These are phyloP conservation scores for Phalaenopsis equestris DNA, from an alignment of 106 monocot species.

Conservation along the genomic window DNA sequence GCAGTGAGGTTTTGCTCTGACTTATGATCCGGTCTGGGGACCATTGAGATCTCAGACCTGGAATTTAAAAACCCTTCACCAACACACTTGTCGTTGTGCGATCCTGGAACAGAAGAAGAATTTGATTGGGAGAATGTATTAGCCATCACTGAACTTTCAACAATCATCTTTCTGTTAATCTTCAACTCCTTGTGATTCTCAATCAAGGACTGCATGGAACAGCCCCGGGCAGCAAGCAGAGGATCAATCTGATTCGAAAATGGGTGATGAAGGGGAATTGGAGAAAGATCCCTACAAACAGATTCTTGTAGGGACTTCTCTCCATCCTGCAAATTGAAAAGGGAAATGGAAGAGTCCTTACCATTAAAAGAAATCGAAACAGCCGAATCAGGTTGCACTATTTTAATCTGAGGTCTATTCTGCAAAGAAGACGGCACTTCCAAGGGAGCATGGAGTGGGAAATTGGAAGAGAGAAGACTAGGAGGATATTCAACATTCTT, in stretches of 20 bases:
- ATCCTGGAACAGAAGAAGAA: conserved; percentile 8
- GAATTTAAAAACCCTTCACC: conserved; percentile 2
- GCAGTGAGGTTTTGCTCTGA: background rate
- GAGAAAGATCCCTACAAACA: conserved; percentile 12
- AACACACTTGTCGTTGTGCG: conserved; percentile 10
- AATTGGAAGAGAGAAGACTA: background rate
- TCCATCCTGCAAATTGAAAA: conserved; percentile 23
- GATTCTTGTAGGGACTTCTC: conserved; percentile 9
- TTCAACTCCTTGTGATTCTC: conserved; percentile 18
- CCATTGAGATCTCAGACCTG: conserved; percentile 1
- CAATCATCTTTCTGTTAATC: conserved; percentile 1
- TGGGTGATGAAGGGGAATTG: conserved; percentile 10
- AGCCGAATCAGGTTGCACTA: conserved; percentile 16
- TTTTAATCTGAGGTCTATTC: conserved; percentile 5
- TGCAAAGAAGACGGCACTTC: conserved; percentile 12
- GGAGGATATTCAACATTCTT: conserved; percentile 7
- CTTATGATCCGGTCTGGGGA: background rate
- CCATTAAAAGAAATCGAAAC: conserved; percentile 13
- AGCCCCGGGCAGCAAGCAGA: conserved; percentile 27
- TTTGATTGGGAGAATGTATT: conserved; percentile 14
- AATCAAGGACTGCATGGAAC: conserved; percentile 17
- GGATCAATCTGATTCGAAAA: conserved; percentile 13
- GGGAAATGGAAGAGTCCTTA: conserved; percentile 11
- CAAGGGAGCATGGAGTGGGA: conserved; percentile 10
- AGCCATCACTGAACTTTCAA: conserved; percentile 11